These are phyloP conservation scores for Marasmius sp. DNA, from an alignment of 1,284 basidiomycete genomes.

Conservation along the genomic window DNA sequence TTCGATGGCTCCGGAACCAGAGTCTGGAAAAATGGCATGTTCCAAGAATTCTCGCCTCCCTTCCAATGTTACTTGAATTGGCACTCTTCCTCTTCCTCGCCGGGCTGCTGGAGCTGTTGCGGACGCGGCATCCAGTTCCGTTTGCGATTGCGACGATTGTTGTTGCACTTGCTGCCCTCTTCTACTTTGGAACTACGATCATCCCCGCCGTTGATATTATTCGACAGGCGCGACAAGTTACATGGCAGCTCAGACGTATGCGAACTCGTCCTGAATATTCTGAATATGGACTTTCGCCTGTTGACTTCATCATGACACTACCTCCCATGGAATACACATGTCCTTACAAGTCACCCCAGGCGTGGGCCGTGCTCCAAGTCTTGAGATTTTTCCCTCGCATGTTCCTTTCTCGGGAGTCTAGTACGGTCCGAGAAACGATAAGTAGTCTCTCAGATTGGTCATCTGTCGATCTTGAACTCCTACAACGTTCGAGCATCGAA, in stretches of 20 bases:
- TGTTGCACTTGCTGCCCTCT: neutral
- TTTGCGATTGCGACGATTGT: neutral
- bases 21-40: neutral
- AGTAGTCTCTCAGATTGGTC: neutral
- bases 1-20: neutral
- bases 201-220: neutral
- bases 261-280: no score
- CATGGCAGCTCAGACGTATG: neutral
- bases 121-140: neutral
- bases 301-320: neutral
- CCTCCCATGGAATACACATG: neutral
- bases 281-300: no score
- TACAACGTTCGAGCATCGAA: neutral
- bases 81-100: conserved; percentile 2
- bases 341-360: neutral
- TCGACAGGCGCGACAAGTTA: neutral
- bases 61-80: neutral
- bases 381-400: neutral
- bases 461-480: neutral
- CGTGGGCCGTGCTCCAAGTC: neutral
- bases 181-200: neutral
- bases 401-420: no score
- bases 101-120: conserved; percentile 2
- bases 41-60: neutral
- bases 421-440: no score